These are phyloP conservation scores for Metschnikowia aberdeeniae DNA, from an alignment of 805 yeast species.

Conservation along the genomic window DNA sequence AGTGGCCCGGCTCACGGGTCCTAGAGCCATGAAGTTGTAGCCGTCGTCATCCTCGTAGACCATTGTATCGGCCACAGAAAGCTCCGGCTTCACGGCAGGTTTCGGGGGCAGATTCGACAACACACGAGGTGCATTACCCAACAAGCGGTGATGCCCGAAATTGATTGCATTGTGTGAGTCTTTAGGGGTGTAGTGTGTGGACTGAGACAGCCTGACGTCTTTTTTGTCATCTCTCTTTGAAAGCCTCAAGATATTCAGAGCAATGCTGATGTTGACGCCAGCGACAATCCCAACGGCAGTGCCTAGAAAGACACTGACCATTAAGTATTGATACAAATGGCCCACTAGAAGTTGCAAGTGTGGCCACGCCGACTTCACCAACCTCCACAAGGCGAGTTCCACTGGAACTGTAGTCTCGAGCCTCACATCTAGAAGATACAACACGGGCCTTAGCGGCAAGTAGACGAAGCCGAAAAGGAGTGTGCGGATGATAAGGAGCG, in stretches of 20 bases:
- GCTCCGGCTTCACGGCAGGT: neutral
- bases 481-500: conserved; percentile 14
- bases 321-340: conserved; percentile 14
- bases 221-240: neutral
- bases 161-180: neutral
- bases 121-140: neutral
- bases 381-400: conserved; percentile 13
- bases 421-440: conserved; percentile 7
- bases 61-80: conserved; percentile 6
- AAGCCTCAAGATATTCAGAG: conserved; percentile 4
- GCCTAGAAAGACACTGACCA: conserved; percentile 17
- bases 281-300: conserved; percentile 14
- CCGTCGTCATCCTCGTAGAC: conserved; percentile 20
- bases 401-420: conserved; percentile 15
- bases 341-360: conserved; percentile 11
- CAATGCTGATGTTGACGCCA: conserved; percentile 15
- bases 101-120: neutral
- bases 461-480: conserved; percentile 16
- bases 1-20: neutral
- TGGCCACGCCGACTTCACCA: conserved; percentile 9
- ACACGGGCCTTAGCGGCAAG: conserved; percentile 16
- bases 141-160: neutral
- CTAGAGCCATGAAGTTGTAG: conserved; percentile 11
- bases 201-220: neutral
- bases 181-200: neutral